Evolutionary conservation across 208 protist species (phyloP), one percentile per base, ranked within the genome.

Genomic region (Vickermania ingenoplastis): DNA sequence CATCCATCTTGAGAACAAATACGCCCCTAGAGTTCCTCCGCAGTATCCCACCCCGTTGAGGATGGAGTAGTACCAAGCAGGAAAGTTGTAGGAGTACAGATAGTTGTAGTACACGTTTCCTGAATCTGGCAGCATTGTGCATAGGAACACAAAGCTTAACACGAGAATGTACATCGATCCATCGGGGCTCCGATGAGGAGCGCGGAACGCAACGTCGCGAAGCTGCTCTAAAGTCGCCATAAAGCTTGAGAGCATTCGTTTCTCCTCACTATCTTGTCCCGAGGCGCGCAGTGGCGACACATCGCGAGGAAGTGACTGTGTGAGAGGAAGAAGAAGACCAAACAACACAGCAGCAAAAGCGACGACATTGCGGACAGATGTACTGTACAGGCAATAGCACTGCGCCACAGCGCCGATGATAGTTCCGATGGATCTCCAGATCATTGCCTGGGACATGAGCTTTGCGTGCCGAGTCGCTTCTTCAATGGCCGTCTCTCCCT

Each of bases 121-220:
- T 0, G 63, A 69, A 25, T 83, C 73, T 4, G 73, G 69, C 69
- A 77, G 75, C 41, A 71, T 28, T 2, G 67, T 77, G 67, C 73
- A 83, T 28, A 72, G 28, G 60, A 83, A 83, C 21, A 79, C 71
- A 50, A 77, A 79, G 22, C 5, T 14, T 1, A 83, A 66, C 49
- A 80, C 70, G 14, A 72, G 11, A n/a, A 69, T 21, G 45, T 79
- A 72, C 62, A 54, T 55, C 31, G 65, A n/a, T 23, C 68, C 73
- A 22, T 71, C 70, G 36, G 63, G 66, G 61, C 58, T 71, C 14
- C 49, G n/a, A 14, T 53, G 52, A 22, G 72, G 2, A 24, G 57
- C 23, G 24, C 36, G 30, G 1, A 51, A 41, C n/a, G 23, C n/a
- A 17, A 25, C 22, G n/a, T 59, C 53, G 30, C 59, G 28, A 0